Percentiles rank a stretch among this genome's conserved stretches.
These are phyloP conservation scores for Colletotrichum sp. DNA, from an alignment of 2,329 filamentous ascomycete species.

Conservation along the genomic window DNA sequence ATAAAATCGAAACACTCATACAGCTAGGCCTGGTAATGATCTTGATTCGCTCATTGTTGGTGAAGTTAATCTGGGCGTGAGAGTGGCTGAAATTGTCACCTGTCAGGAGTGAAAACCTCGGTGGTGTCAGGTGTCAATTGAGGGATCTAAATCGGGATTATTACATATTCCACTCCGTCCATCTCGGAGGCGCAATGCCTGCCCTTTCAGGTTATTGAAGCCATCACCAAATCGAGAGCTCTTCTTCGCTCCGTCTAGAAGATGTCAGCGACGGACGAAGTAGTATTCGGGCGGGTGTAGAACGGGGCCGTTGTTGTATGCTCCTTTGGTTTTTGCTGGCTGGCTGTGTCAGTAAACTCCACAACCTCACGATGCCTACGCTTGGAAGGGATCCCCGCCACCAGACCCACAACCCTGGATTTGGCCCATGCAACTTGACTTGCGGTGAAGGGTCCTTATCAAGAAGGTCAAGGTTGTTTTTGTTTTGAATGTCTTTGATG, in stretches of 20 bases:
- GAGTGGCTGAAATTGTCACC: not conserved
- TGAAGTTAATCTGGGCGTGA: not conserved
- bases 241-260: not conserved
- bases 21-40: not conserved
- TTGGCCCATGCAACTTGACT: not conserved
- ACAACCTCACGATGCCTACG: not conserved
- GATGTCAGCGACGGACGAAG: not conserved
- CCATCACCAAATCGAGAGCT: not conserved
- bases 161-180: not conserved
- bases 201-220: not conserved
- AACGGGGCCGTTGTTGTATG: not conserved
- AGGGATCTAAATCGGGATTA: not conserved
- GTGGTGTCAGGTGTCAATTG: not conserved
- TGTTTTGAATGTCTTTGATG: not conserved
- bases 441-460: not conserved
- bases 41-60: not conserved
- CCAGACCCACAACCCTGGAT: not conserved
- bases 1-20: not conserved
- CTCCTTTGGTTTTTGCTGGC: not conserved
- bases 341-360: not conserved
- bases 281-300: not conserved
- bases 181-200: not conserved
- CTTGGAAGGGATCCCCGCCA: not conserved
- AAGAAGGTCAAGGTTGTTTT: not conserved
- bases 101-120: not conserved